Evolutionary conservation across 2,329 filamentous ascomycete genomes (phyloP).

Genomic region (Alternaria novae-zelandiae): DNA sequence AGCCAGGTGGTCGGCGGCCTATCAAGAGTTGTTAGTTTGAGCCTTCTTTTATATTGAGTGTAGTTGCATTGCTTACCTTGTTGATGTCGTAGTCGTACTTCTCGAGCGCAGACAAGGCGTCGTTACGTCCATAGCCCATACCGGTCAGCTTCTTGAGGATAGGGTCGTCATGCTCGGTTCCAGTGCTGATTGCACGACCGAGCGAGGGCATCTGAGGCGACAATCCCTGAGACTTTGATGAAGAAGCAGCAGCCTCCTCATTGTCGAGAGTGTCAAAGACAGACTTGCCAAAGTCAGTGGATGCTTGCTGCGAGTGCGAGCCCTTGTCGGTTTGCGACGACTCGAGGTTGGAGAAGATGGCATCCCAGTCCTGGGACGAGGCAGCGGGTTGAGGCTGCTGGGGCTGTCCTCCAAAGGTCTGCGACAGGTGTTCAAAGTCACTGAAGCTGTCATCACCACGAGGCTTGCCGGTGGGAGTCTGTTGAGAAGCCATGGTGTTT

Average conservation of each 20-base stretch:
- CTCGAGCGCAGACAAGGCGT: conserved; percentile 81
- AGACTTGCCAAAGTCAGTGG: conserved; percentile 46
- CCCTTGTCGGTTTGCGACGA: conserved; percentile 49
- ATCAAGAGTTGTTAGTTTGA: conserved; percentile 24
- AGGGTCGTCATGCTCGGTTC: conserved; percentile 85
- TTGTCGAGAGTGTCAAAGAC: conserved; percentile 46
- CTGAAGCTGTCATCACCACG: conserved; percentile 56
- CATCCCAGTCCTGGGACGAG: conserved; percentile 83
- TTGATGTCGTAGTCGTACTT: conserved; percentile 97
- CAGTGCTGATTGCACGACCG: conserved; percentile 73
- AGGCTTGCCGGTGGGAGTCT: conserved; percentile 49
- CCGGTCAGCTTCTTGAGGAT: conserved; percentile 86
- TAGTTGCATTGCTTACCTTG: conserved; percentile 65
- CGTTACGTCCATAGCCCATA: conserved; percentile 82
- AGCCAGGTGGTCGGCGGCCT: conserved; percentile 48
- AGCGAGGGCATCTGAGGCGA: conserved; percentile 52
- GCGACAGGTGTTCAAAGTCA: conserved; percentile 55
- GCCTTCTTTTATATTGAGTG: background rate
- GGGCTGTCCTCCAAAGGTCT: conserved; percentile 50
- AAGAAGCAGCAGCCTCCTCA: conserved; percentile 39
- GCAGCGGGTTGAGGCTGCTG: conserved; percentile 50
- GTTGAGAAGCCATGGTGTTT: conserved; percentile 54
- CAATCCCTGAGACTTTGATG: conserved; percentile 29
- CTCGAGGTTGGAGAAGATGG: conserved; percentile 85
- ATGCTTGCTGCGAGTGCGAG: conserved; percentile 38